Evolutionary conservation across 805 yeast species (phyloP).

Genomic region (Yarrowia deformans): DNA sequence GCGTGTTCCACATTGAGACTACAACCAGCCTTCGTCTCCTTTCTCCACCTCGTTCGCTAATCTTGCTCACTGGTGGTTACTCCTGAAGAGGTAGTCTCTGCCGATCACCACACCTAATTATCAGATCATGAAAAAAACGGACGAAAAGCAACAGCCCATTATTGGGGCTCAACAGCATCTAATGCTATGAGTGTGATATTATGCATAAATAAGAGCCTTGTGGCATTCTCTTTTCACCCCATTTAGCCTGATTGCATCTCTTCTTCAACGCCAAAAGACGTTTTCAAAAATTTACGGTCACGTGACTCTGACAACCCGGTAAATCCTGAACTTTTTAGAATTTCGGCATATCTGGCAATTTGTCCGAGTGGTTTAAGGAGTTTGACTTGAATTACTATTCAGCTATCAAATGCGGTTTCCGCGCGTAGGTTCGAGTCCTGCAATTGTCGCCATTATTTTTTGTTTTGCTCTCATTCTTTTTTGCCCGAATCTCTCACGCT

Average conservation of each 20-base stretch:
- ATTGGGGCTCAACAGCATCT: neutral
- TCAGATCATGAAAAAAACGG: neutral
- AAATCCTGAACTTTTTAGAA: constrained; percentile 1
- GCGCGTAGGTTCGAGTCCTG: constrained; percentile 40
- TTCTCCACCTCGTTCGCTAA: too few relatives aligned
- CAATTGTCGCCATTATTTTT: constrained; percentile 34
- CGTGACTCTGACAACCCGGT: neutral
- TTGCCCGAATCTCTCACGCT: neutral
- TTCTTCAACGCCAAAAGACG: too few relatives aligned
- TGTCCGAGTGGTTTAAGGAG: constrained; percentile 40
- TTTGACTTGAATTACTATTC: constrained; percentile 38
- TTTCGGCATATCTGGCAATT: constrained; percentile 1
- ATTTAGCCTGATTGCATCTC: neutral
- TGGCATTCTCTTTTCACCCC: too few relatives aligned
- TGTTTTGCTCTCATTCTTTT: neutral
- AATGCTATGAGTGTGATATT: too few relatives aligned
- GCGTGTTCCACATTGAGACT: too few relatives aligned
- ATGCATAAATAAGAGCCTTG: too few relatives aligned
- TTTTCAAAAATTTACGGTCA: neutral
- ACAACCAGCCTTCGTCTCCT: too few relatives aligned
- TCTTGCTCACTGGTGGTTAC: neutral
- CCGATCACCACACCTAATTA: constrained; percentile 1
- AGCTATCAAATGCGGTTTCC: constrained; percentile 40
- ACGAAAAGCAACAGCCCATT: neutral
- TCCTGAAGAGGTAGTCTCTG: neutral